Conservation (phyloP, 768 basidiomycete species). For the Boletus sp. region DNA sequence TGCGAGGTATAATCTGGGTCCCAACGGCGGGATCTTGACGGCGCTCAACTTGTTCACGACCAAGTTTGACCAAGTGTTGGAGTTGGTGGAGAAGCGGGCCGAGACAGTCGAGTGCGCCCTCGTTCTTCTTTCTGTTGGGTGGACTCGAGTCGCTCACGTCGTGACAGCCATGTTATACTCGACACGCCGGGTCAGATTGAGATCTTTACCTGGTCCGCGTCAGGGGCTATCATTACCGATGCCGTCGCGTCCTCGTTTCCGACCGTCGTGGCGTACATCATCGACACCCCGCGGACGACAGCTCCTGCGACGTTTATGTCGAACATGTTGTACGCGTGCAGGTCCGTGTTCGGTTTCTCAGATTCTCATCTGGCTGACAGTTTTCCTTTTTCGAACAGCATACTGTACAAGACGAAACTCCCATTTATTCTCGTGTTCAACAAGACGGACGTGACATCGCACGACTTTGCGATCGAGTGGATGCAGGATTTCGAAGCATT, state of each 20-base stretch:
- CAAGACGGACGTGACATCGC: conserved; percentile 91
- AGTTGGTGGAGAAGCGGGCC: conserved; percentile 86
- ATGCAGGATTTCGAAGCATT: conserved; percentile 98
- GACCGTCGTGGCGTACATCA: conserved; percentile 93
- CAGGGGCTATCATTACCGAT: conserved; percentile 97
- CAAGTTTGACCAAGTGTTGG: conserved; percentile 96
- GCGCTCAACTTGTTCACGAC: conserved; percentile 97
- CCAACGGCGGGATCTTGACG: conserved; percentile 97
- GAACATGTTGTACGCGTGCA: conserved; percentile 99
- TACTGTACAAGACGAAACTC: conserved; percentile 95
- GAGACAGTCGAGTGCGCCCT: conserved; percentile 79
- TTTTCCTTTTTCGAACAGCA: conserved; percentile 44
- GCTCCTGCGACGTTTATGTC: conserved; percentile 99
- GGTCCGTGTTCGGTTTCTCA: conserved; percentile 41
- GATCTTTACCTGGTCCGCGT: conserved; percentile 99
- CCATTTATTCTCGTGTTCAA: conserved; percentile 99
- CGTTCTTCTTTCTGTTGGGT: not conserved
- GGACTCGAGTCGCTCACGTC: not conserved
- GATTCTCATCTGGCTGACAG: not conserved
- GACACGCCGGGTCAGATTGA: conserved; percentile 99
- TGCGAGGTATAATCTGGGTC: conserved; percentile 91
- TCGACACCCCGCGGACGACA: conserved; percentile 93
- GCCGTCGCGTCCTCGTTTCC: conserved; percentile 92
- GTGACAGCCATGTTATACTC: conserved; percentile 80
- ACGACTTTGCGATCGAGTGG: conserved; percentile 94